Conservation (phyloP, 2,329 filamentous ascomycete genomes). For the Pyrenophora seminiperda region DNA sequence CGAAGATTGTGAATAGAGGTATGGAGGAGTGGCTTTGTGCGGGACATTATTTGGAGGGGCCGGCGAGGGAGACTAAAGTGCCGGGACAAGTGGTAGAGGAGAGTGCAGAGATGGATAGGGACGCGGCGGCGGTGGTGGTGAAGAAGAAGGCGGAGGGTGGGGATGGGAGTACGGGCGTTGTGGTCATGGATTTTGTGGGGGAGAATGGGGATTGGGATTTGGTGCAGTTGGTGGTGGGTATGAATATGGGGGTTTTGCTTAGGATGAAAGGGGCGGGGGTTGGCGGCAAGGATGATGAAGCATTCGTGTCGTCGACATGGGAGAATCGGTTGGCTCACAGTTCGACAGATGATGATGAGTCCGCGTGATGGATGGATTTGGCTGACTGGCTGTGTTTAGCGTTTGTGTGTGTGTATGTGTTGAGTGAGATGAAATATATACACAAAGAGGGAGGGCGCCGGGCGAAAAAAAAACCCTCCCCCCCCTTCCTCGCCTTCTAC, state of each 20-base stretch:
- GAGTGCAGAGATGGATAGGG: slow-evolving; percentile 13
- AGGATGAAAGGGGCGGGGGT: not conserved
- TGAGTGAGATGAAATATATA: too few relatives aligned
- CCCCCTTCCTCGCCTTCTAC: too few relatives aligned
- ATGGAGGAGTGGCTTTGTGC: slow-evolving; percentile 64
- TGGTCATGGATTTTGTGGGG: slow-evolving; percentile 94
- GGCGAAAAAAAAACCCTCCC: too few relatives aligned
- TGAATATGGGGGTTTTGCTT: slow-evolving; percentile 71
- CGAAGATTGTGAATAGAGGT: slow-evolving; percentile 82
- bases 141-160: slow-evolving; percentile 55
- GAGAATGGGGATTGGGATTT: slow-evolving; percentile 88
- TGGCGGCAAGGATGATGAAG: too few relatives aligned
- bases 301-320: too few relatives aligned
- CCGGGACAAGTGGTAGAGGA: slow-evolving; percentile 30
- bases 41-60: slow-evolving; percentile 52
- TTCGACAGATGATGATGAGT: too few relatives aligned
- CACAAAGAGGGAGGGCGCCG: too few relatives aligned
- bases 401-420: too few relatives aligned
- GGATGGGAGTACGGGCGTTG: slow-evolving; percentile 80
- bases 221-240: slow-evolving; percentile 81
- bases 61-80: slow-evolving; percentile 7
- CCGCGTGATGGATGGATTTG: too few relatives aligned
- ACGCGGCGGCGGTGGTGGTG: too few relatives aligned
- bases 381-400: too few relatives aligned
- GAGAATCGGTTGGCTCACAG: too few relatives aligned